A percentile compares a stretch with the other conserved stretches of the same genome.
These are phyloP conservation scores for Thalassiosira mediterranea DNA, from an alignment of 352 stramenopile species.

Conservation along the genomic window DNA sequence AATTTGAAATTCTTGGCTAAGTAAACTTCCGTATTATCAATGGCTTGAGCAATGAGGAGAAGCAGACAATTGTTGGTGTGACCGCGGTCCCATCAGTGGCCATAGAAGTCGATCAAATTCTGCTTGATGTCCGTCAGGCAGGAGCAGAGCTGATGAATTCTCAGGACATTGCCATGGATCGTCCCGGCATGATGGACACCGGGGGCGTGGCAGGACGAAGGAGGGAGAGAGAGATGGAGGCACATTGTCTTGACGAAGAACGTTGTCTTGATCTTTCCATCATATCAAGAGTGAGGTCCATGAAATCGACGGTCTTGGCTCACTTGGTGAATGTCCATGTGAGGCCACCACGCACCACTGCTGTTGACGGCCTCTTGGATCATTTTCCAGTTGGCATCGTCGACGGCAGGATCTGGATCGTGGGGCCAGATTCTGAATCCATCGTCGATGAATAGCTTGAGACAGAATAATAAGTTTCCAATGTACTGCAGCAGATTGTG, in stretches of 20 bases:
- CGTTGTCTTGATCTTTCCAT: slow-evolving; percentile 6
- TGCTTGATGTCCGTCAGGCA: too few relatives aligned
- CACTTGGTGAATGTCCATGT: not conserved
- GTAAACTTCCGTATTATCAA: too few relatives aligned
- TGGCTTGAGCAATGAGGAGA: too few relatives aligned
- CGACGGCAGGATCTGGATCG: not conserved
- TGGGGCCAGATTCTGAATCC: slow-evolving; percentile 4
- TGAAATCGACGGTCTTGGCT: slow-evolving; percentile 8
- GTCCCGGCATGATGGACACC: too few relatives aligned
- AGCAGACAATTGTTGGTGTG: too few relatives aligned
- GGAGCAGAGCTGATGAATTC: too few relatives aligned
- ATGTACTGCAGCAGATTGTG: not conserved
- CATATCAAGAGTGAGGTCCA: slow-evolving; percentile 22
- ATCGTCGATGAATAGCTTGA: slow-evolving; percentile 21
- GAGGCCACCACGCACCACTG: slow-evolving; percentile 2
- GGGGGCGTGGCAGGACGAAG: slow-evolving; percentile 21
- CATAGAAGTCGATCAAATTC: too few relatives aligned
- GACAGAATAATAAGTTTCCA: not conserved
- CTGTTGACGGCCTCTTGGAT: slow-evolving; percentile 3
- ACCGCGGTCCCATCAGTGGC: too few relatives aligned
- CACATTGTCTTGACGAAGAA: slow-evolving; percentile 30
- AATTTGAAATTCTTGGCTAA: too few relatives aligned
- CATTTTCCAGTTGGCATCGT: not conserved
- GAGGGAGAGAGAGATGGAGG: slow-evolving; percentile 44
- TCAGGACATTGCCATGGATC: too few relatives aligned